These are phyloP conservation scores for Hymenoscyphus occultus DNA, from an alignment of 2,329 filamentous ascomycete genomes.

Conservation along the genomic window DNA sequence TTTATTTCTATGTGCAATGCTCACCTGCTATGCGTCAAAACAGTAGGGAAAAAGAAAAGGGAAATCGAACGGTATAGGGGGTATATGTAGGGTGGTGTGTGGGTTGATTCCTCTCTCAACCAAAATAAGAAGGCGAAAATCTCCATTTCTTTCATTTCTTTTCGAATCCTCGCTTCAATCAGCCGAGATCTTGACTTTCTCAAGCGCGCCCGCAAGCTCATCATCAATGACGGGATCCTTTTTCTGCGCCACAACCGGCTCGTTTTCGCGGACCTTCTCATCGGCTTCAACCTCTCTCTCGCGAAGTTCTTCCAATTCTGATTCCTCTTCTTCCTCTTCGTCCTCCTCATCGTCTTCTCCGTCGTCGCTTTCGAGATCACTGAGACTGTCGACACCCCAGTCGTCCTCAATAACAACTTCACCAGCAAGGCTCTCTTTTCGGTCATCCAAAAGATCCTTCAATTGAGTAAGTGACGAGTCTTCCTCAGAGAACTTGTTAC, in stretches of 20 bases:
- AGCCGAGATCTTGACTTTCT: conserved; percentile 46
- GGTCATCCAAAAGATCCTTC: conserved; percentile 67
- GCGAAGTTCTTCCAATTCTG: conserved; percentile 59
- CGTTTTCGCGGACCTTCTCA: conserved; percentile 61
- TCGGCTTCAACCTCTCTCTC: conserved; percentile 69
- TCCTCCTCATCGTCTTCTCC: conserved; percentile 68
- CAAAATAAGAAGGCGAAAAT: not conserved
- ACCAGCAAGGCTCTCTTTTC: conserved; percentile 71
- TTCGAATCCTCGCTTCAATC: not conserved
- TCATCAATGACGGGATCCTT: conserved; percentile 79
- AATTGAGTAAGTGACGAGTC: conserved; percentile 69
- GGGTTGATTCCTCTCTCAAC: not conserved
- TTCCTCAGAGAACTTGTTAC: conserved; percentile 90
- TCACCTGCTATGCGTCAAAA: not conserved
- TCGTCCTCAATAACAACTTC: conserved; percentile 69
- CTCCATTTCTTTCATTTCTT: not conserved
- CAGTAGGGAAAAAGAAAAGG: not conserved
- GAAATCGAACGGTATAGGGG: not conserved
- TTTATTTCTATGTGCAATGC: conserved; percentile 1
- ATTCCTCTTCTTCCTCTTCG: conserved; percentile 61
- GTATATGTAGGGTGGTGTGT: not conserved
- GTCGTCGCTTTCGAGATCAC: conserved; percentile 65
- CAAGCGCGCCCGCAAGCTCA: conserved; percentile 58
- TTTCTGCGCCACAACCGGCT: conserved; percentile 64
- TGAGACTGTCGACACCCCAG: conserved; percentile 82